A percentile compares a stretch with the other conserved stretches of the same genome.
Evolutionary conservation across 2,329 filamentous ascomycete genomes (phyloP).

Genomic region (Blastomyces parvus): DNA sequence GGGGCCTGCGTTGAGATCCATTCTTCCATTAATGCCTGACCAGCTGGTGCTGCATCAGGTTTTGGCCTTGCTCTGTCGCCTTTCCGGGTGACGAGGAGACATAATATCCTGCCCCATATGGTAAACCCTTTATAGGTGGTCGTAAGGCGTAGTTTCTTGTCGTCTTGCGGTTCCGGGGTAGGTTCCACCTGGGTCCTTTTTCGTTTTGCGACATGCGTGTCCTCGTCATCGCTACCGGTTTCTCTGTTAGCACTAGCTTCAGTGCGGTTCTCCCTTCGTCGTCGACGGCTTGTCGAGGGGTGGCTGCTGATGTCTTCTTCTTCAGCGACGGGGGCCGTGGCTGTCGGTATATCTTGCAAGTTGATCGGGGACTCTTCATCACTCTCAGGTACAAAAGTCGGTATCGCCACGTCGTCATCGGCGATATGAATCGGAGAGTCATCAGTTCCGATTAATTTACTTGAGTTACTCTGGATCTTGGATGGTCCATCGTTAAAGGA

Average conservation of each 20-base stretch:
- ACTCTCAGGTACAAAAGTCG: slow-evolving; percentile 51
- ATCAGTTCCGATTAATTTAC: slow-evolving; percentile 50
- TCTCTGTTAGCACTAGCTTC: slow-evolving; percentile 3
- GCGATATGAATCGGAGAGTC: slow-evolving; percentile 45
- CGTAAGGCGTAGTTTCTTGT: slow-evolving; percentile 81
- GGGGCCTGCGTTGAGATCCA: slow-evolving; percentile 71
- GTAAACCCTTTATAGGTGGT: slow-evolving; percentile 92
- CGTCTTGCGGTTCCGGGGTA: slow-evolving; percentile 49
- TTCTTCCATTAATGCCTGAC: slow-evolving; percentile 69
- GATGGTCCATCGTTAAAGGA: slow-evolving; percentile 52
- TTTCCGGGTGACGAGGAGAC: slow-evolving; percentile 74
- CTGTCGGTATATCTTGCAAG: slow-evolving; percentile 50
- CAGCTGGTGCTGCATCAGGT: slow-evolving; percentile 29
- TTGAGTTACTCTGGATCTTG: slow-evolving; percentile 53
- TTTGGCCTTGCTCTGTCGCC: slow-evolving; percentile 36
- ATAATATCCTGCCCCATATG: slow-evolving; percentile 88
- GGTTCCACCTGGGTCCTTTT: slow-evolving; percentile 26
- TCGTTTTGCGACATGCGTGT: slow-evolving; percentile 19
- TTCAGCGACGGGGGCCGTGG: slow-evolving; percentile 10
- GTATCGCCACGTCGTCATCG: slow-evolving; percentile 31
- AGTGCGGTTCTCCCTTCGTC: slow-evolving; percentile 19
- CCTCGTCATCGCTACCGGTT: slow-evolving; percentile 10
- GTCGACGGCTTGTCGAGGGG: slow-evolving; percentile 17
- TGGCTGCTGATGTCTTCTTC: slow-evolving; percentile 13
- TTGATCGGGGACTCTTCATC: slow-evolving; percentile 41